Percentiles rank a stretch among this genome's conserved stretches.
Conservation (phyloP, 2,329 filamentous ascomycete genomes). For the Biscogniauxia marginata region DNA sequence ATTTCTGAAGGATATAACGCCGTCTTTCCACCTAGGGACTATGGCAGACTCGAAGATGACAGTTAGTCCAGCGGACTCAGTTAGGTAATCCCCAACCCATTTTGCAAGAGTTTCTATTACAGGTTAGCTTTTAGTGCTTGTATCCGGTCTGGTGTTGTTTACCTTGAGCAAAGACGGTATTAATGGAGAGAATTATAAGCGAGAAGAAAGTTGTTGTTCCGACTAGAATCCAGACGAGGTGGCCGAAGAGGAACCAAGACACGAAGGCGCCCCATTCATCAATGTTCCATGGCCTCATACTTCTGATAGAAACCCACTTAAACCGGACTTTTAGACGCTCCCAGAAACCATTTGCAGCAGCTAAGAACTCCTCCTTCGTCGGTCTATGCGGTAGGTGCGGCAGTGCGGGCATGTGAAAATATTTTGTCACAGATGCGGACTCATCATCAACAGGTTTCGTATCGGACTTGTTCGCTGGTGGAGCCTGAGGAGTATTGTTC, state of each 20-base stretch:
- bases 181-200: slow-evolving; percentile 83
- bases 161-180: slow-evolving; percentile 95
- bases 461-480: slow-evolving; percentile 16
- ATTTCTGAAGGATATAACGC: slow-evolving; percentile 94
- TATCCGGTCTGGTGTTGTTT: slow-evolving; percentile 28
- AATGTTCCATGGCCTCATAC: slow-evolving; percentile 87
- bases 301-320: slow-evolving; percentile 97
- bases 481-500: slow-evolving; percentile 17
- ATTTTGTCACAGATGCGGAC: slow-evolving; percentile 54
- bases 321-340: slow-evolving; percentile 86
- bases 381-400: slow-evolving; percentile 82
- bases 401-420: slow-evolving; percentile 49
- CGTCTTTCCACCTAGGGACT: slow-evolving; percentile 91
- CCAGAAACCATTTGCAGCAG: slow-evolving; percentile 90
- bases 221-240: slow-evolving; percentile 92
- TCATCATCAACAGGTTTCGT: slow-evolving; percentile 25
- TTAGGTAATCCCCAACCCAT: slow-evolving; percentile 94
- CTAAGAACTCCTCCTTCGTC: slow-evolving; percentile 88
- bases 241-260: slow-evolving; percentile 92
- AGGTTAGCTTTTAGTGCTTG: slow-evolving; percentile 16
- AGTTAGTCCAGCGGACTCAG: slow-evolving; percentile 86
- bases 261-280: slow-evolving; percentile 94
- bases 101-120: slow-evolving; percentile 78
- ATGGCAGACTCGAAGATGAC: slow-evolving; percentile 98
- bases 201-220: slow-evolving; percentile 98